Percentiles rank a stretch among this genome's conserved stretches.
Evolutionary conservation across 2,329 filamentous ascomycete genomes (phyloP).

Genomic region (Emydomyces testavorans): DNA sequence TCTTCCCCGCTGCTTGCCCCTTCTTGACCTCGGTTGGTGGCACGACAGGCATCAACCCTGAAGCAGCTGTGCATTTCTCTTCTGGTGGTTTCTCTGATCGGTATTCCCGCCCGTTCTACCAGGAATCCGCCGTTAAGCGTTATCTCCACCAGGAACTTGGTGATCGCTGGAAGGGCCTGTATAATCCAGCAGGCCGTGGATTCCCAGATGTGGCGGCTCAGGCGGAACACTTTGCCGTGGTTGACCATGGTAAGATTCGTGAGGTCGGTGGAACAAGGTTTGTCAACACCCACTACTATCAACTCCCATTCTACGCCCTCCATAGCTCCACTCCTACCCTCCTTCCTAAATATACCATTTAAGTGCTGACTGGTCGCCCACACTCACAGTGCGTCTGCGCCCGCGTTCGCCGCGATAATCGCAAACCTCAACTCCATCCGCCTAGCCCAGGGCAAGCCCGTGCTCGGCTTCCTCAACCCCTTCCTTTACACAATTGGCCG

Average conservation of each 20-base stretch:
- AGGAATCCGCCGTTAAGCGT: constrained; percentile 34
- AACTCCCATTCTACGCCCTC: background rate
- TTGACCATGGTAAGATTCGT: constrained; percentile 28
- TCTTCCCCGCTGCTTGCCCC: constrained; percentile 48
- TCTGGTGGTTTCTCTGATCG: constrained; percentile 40
- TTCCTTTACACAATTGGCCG: constrained; percentile 45
- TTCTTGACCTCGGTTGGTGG: constrained; percentile 54
- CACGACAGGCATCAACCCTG: constrained; percentile 42
- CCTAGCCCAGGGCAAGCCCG: constrained; percentile 41
- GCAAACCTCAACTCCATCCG: constrained; percentile 54
- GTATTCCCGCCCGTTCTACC: constrained; percentile 40
- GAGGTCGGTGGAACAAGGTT: constrained; percentile 38
- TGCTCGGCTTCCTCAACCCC: constrained; percentile 51
- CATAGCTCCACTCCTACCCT: background rate
- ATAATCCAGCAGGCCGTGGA: constrained; percentile 44
- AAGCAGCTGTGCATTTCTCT: constrained; percentile 39
- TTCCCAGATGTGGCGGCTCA: constrained; percentile 54
- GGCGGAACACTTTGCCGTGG: constrained; percentile 33
- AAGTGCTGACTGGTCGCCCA: background rate
- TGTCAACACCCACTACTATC: background rate
- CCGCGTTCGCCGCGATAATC: constrained; percentile 52
- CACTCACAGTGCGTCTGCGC: constrained; percentile 43
- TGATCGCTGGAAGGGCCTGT: constrained; percentile 37
- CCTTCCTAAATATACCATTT: background rate
- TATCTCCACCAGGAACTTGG: constrained; percentile 35